Percentiles rank a stretch among this genome's conserved stretches.
phyloP scores from a whole-genome alignment of 495 filamentous ascomycete species.

The Neurospora sp. region DNA sequence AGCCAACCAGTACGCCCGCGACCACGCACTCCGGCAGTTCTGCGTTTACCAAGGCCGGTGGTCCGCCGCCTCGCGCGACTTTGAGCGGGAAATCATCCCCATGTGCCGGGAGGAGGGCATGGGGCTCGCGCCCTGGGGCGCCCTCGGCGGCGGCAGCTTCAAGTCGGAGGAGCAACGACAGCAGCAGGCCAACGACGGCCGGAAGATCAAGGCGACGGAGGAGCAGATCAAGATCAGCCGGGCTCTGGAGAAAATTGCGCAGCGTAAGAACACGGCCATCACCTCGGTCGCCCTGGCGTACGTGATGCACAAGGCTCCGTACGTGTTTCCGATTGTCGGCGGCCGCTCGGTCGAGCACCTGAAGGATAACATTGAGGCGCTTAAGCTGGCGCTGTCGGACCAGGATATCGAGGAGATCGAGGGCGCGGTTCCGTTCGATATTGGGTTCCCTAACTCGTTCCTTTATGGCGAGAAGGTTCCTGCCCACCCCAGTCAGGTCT shows the following conservation, averaged over 20 bases:
- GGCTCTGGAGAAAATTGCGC: conserved; percentile 49
- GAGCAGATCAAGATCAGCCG: conserved; percentile 41
- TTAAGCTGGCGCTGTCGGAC: conserved; percentile 43
- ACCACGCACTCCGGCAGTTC: conserved; percentile 54
- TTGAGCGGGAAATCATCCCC: conserved; percentile 61
- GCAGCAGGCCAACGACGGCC: conserved; percentile 14
- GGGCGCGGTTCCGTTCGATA: conserved; percentile 46
- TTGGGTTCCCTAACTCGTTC: conserved; percentile 51
- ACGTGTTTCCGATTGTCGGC: conserved; percentile 70
- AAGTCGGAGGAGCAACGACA: conserved; percentile 38
- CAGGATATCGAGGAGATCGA: conserved; percentile 61
- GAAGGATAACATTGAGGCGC: conserved; percentile 57
- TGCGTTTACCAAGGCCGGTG: conserved; percentile 58
- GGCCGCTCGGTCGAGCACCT: conserved; percentile 49
- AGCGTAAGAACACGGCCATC: conserved; percentile 38
- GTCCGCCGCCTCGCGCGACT: conserved; percentile 50
- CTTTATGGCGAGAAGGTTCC: conserved; percentile 31
- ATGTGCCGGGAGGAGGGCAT: conserved; percentile 61
- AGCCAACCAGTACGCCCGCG: conserved; percentile 57
- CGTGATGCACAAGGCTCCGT: conserved; percentile 60
- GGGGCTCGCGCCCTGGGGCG: conserved; percentile 55
- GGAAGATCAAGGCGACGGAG: conserved; percentile 13
- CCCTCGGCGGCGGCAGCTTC: conserved; percentile 55
- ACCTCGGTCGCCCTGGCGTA: conserved; percentile 62
- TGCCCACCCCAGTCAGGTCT: conserved; percentile 31